Evolutionary conservation across 2,329 filamentous ascomycete genomes (phyloP).

Genomic region (Bipolaris victoriae): DNA sequence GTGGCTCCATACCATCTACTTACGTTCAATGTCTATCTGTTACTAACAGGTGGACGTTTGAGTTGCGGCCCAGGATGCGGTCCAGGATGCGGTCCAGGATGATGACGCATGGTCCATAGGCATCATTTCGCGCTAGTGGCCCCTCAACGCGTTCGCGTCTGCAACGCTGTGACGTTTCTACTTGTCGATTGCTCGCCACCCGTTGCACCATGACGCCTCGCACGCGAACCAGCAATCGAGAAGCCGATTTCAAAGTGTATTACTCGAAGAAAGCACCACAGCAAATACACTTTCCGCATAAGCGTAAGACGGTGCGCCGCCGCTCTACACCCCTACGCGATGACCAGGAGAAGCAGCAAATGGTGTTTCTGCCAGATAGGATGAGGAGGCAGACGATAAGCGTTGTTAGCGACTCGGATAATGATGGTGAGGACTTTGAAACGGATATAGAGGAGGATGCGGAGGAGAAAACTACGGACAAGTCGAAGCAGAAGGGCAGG

Average conservation of each 20-base stretch:
- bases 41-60: too few species aligned
- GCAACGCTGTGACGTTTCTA: neutral
- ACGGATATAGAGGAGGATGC: slow-evolving; percentile 10
- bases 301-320: slow-evolving; percentile 36
- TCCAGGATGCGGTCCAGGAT: neutral
- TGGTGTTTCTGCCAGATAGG: slow-evolving; percentile 38
- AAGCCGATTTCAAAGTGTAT: slow-evolving; percentile 36
- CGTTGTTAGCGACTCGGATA: slow-evolving; percentile 23
- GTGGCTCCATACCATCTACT: too few species aligned
- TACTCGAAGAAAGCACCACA: slow-evolving; percentile 41
- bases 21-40: too few species aligned
- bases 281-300: slow-evolving; percentile 39
- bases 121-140: slow-evolving; percentile 7
- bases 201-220: slow-evolving; percentile 34
- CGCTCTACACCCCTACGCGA: slow-evolving; percentile 20
- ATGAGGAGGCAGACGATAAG: slow-evolving; percentile 24
- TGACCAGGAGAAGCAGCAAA: slow-evolving; percentile 33
- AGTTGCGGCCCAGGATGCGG: neutral
- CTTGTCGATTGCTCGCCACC: slow-evolving; percentile 8
- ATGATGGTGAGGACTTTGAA: slow-evolving; percentile 16
- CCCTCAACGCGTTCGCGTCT: slow-evolving; percentile 37
- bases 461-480: slow-evolving; percentile 5
- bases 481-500: slow-evolving; percentile 15
- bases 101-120: neutral
- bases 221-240: slow-evolving; percentile 36